These are phyloP conservation scores for Crithidia acanthocephali DNA, from an alignment of 208 protist species.

Conservation along the genomic window DNA sequence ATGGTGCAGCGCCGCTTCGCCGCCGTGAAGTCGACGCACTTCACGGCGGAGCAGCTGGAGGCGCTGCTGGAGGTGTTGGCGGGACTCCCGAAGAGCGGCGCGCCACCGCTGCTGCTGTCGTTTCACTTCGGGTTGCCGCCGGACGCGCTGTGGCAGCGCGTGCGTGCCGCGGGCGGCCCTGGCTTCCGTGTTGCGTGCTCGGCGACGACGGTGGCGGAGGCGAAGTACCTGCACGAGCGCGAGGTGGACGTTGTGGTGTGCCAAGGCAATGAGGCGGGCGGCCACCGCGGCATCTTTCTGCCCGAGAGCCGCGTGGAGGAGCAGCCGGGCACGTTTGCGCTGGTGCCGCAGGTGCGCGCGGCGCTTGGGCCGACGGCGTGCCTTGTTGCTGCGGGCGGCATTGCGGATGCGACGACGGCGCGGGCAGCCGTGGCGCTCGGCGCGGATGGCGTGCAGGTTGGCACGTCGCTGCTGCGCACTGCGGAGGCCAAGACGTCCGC, in stretches of 20 bases:
- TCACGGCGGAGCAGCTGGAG: conserved; percentile 21
- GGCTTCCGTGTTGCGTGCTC: conserved; percentile 20
- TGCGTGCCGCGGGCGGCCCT: conserved; percentile 9
- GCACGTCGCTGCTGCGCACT: conserved; percentile 39
- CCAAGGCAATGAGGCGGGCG: conserved; percentile 47
- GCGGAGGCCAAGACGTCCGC: conserved; percentile 25
- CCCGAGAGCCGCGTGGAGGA: conserved; percentile 8
- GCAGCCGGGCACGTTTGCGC: conserved; percentile 36
- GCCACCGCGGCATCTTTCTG: conserved; percentile 41
- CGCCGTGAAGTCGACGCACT: not conserved
- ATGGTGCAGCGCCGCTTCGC: conserved; percentile 8
- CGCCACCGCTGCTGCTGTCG: conserved; percentile 23
- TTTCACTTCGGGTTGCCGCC: conserved; percentile 39
- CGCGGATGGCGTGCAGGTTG: conserved; percentile 41
- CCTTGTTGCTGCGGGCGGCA: conserved; percentile 47
- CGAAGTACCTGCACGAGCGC: conserved; percentile 21
- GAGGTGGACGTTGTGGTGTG: conserved; percentile 41
- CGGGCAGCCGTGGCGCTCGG: conserved; percentile 38
- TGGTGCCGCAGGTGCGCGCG: conserved; percentile 38
- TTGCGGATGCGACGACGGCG: conserved; percentile 33
- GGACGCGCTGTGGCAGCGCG: conserved; percentile 15
- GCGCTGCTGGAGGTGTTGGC: conserved; percentile 11
- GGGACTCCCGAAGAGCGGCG: not conserved
- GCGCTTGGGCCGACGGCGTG: conserved; percentile 14
- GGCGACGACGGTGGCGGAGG: conserved; percentile 38